These are phyloP conservation scores for Macadamia integrifolia DNA, from an alignment of 164 flowering plant genomes.

Conservation along the genomic window DNA sequence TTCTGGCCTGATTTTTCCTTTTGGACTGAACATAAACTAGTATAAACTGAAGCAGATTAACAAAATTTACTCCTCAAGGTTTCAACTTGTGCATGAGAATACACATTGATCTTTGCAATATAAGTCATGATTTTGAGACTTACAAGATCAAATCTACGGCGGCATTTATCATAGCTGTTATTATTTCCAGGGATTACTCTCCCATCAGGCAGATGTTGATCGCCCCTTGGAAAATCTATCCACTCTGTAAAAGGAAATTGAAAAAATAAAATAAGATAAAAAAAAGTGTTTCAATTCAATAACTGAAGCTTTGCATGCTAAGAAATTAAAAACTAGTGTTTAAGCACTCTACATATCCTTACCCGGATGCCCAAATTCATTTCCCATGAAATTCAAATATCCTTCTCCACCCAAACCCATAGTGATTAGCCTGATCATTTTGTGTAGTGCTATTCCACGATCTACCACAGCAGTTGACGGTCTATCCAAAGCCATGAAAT, in stretches of 20 bases:
- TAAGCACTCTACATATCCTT: conserved; percentile 9
- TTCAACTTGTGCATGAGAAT: no score
- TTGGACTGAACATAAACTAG: no score
- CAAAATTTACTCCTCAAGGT: no score
- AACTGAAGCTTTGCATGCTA: background rate
- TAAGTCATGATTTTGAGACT: conserved; percentile 16
- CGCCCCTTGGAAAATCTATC: conserved; percentile 95
- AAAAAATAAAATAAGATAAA: background rate
- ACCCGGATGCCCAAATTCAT: conserved; percentile 99
- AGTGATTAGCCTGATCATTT: conserved; percentile 96
- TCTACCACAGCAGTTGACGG: conserved; percentile 85
- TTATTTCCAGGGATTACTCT: conserved; percentile 64
- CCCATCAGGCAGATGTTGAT: conserved; percentile 81
- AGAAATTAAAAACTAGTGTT: background rate
- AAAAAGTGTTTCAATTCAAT: background rate
- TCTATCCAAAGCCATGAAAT: conserved; percentile 92
- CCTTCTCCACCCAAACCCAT: conserved; percentile 99
- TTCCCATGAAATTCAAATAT: conserved; percentile 98
- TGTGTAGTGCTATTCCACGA: conserved; percentile 98
- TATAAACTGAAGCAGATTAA: no score
- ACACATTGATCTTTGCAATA: background rate
- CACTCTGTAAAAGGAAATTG: conserved; percentile 51
- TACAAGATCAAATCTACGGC: conserved; percentile 98
- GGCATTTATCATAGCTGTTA: conserved; percentile 81
- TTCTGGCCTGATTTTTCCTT: no score